phyloP scores from a whole-genome alignment of 805 yeast genomes.

The Candida pini region DNA sequence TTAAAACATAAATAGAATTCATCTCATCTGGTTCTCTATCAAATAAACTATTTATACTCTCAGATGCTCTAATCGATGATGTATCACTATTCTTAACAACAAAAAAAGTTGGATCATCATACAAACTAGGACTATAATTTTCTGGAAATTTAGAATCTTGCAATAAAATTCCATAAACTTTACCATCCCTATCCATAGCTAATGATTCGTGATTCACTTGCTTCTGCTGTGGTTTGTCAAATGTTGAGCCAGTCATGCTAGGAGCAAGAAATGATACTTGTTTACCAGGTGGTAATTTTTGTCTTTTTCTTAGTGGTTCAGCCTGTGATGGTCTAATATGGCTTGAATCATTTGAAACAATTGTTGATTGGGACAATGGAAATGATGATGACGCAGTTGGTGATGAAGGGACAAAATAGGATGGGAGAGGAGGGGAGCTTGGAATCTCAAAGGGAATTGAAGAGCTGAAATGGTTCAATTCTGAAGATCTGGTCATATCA shows the following conservation, averaged over 20 bases:
- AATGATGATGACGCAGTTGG: conserved; percentile 23
- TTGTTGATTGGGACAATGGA: conserved; percentile 17
- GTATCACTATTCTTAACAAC: conserved; percentile 20
- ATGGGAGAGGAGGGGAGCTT: conserved; percentile 27
- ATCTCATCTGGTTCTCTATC: conserved; percentile 30
- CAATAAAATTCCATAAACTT: conserved; percentile 28
- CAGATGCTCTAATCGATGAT: conserved; percentile 31
- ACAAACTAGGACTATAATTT: conserved; percentile 25
- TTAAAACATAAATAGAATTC: conserved; percentile 35
- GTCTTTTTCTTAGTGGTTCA: conserved; percentile 23
- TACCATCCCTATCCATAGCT: conserved; percentile 45
- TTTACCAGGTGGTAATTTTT: conserved; percentile 15
- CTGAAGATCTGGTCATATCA: conserved; percentile 2
- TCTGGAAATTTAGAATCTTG: conserved; percentile 25
- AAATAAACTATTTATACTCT: conserved; percentile 38
- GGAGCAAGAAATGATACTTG: too few species aligned
- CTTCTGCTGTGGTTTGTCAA: not conserved
- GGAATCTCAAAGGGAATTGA: conserved; percentile 32
- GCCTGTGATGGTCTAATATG: conserved; percentile 8
- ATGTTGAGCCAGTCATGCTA: too few species aligned
- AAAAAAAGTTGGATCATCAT: conserved; percentile 30
- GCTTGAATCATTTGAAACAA: conserved; percentile 8
- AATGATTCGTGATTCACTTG: conserved; percentile 24
- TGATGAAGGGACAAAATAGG: too few species aligned
- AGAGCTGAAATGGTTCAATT: too few species aligned